Evolutionary conservation across 768 basidiomycete species (phyloP).

Genomic region (Mrakia frigida): DNA sequence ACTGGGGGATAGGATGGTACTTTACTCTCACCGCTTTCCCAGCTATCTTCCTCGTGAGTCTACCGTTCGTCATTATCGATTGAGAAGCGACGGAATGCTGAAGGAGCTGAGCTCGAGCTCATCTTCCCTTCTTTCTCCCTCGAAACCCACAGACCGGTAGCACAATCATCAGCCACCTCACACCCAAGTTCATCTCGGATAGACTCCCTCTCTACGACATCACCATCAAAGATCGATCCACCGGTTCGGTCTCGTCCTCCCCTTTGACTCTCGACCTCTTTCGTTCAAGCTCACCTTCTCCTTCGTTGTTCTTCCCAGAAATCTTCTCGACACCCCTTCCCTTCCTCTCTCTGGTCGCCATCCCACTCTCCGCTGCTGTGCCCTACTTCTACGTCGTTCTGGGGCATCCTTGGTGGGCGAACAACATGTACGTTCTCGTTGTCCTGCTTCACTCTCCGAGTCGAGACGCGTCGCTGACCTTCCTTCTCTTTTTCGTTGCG

Average conservation of each 20-base stretch:
- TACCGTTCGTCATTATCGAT: background rate
- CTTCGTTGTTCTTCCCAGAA: slow-evolving; percentile 32
- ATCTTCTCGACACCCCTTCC: slow-evolving; percentile 47
- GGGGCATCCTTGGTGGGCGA: slow-evolving; percentile 64
- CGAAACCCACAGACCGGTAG: background rate
- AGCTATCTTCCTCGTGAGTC: slow-evolving; percentile 25
- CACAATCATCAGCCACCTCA: slow-evolving; percentile 12
- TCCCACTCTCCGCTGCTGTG: slow-evolving; percentile 55
- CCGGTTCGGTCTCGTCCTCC: slow-evolving; percentile 37
- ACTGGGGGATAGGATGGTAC: slow-evolving; percentile 33
- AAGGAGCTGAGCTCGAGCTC: slow-evolving; percentile 4
- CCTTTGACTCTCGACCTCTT: background rate
- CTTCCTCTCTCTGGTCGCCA: slow-evolving; percentile 43
- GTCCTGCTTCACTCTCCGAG: too few relatives aligned
- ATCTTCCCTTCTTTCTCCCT: background rate
- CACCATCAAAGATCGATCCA: slow-evolving; percentile 12
- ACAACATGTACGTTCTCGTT: slow-evolving; percentile 52
- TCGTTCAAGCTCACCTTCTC: background rate
- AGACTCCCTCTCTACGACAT: slow-evolving; percentile 14
- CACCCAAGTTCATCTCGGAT: background rate
- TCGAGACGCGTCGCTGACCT: background rate
- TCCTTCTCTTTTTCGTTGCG: background rate
- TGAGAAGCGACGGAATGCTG: too few relatives aligned
- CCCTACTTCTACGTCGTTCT: slow-evolving; percentile 56
- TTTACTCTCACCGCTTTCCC: slow-evolving; percentile 33